These are phyloP conservation scores for Alopecurus myosuroides DNA, from an alignment of 176 grass and related monocot genomes.

Conservation along the genomic window DNA sequence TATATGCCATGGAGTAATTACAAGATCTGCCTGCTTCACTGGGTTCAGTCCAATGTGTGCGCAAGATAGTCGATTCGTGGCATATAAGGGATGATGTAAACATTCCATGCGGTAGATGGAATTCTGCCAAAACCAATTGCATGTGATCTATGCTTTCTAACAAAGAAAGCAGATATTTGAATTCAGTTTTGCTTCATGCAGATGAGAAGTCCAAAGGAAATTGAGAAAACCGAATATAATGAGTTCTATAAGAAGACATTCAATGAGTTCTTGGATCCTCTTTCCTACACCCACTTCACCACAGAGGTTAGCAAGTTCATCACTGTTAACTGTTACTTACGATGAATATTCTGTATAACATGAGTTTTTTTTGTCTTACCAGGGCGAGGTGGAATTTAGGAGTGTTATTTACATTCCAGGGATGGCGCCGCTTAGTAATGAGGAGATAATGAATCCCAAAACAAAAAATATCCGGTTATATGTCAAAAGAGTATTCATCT, in stretches of 20 bases:
- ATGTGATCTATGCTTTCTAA: not conserved
- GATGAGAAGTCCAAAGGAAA: conserved; percentile 84
- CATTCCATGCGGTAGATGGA: not conserved
- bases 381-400: conserved; percentile 95
- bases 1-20: not conserved
- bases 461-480: conserved; percentile 90
- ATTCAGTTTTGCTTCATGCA: conserved; percentile 20
- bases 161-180: conserved; percentile 7
- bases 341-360: not conserved
- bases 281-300: conserved; percentile 71
- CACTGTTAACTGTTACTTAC: not conserved
- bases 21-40: not conserved
- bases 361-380: conserved; percentile 16
- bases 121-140: not conserved
- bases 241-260: conserved; percentile 96
- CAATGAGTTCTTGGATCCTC: conserved; percentile 92
- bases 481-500: conserved; percentile 94
- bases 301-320: conserved; percentile 54
- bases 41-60: not conserved
- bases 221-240: conserved; percentile 72
- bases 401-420: conserved; percentile 90
- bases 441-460: conserved; percentile 84
- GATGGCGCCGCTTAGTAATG: conserved; percentile 84
- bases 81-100: not conserved
- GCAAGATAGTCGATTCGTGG: not conserved